Evolutionary conservation across 768 basidiomycete species (phyloP).

Genomic region (Podaxis sp.): DNA sequence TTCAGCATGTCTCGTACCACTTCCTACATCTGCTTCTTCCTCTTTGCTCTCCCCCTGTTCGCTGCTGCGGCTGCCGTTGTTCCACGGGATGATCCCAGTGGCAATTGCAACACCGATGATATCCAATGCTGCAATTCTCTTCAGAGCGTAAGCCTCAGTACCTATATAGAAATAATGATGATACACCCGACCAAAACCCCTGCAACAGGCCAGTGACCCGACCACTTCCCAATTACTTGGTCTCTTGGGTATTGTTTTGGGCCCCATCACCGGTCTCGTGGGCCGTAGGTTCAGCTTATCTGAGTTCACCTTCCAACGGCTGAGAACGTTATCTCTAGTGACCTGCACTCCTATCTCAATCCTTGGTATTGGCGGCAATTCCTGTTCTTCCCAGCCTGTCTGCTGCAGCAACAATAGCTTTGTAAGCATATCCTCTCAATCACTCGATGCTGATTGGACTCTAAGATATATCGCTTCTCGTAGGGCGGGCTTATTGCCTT

Average conservation of each 20-base stretch:
- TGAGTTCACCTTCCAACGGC: no score
- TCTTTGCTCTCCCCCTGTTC: conserved; percentile 22
- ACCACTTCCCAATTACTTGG: background rate
- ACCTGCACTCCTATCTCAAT: conserved; percentile 22
- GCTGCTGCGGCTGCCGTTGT: conserved; percentile 20
- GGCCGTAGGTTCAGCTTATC: conserved; percentile 3
- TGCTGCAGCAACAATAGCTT: conserved; percentile 29
- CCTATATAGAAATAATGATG: background rate
- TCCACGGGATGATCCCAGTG: background rate
- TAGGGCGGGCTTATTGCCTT: conserved; percentile 20
- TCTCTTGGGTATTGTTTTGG: conserved; percentile 15
- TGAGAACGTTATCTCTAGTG: background rate
- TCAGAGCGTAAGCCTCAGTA: conserved; percentile 5
- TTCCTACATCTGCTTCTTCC: background rate
- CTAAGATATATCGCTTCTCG: background rate
- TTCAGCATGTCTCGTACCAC: no score
- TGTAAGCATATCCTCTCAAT: conserved; percentile 17
- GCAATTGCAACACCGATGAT: background rate
- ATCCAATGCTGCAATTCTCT: conserved; percentile 22
- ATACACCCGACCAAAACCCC: background rate
- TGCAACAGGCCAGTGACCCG: background rate
- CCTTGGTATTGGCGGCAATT: conserved; percentile 18
- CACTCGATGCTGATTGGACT: background rate
- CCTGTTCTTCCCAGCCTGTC: conserved; percentile 25
- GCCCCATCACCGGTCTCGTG: conserved; percentile 21